Percentiles rank a stretch among this genome's conserved stretches.
Conservation (phyloP, 2,329 filamentous ascomycete species). For the Penicillium digitatum region DNA sequence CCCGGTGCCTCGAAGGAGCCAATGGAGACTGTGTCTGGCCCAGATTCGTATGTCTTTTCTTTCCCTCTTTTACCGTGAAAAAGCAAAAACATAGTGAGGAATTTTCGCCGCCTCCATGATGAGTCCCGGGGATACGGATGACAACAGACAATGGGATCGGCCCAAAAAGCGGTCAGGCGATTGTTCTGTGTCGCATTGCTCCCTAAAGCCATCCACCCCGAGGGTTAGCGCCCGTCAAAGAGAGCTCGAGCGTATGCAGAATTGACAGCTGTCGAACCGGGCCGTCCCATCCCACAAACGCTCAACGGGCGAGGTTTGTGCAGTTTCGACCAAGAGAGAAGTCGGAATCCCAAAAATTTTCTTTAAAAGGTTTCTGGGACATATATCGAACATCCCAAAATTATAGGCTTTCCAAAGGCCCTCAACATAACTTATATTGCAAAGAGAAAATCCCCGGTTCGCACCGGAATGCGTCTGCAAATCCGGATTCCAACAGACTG, state of each 20-base stretch:
- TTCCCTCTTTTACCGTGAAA: neutral
- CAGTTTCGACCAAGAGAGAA: neutral
- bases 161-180: constrained; percentile 11
- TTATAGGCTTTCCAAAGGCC: too few relatives aligned
- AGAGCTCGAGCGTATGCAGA: neutral
- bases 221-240: neutral
- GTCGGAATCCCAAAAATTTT: neutral
- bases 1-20: neutral
- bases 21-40: neutral
- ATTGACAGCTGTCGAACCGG: constrained; percentile 10
- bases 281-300: constrained; percentile 8
- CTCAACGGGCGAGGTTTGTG: constrained; percentile 5
- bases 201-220: neutral
- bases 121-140: neutral
- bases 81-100: neutral
- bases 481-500: constrained; percentile 5
- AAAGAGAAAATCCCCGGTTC: neutral
- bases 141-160: constrained; percentile 1
- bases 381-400: too few relatives aligned
- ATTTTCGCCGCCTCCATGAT: neutral
- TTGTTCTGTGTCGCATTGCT: neutral
- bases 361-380: too few relatives aligned
- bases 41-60: neutral
- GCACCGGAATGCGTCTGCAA: neutral
- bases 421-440: neutral